phyloP scores from a whole-genome alignment of 2,329 filamentous ascomycete genomes.

The Colletotrichum orbiculare region DNA sequence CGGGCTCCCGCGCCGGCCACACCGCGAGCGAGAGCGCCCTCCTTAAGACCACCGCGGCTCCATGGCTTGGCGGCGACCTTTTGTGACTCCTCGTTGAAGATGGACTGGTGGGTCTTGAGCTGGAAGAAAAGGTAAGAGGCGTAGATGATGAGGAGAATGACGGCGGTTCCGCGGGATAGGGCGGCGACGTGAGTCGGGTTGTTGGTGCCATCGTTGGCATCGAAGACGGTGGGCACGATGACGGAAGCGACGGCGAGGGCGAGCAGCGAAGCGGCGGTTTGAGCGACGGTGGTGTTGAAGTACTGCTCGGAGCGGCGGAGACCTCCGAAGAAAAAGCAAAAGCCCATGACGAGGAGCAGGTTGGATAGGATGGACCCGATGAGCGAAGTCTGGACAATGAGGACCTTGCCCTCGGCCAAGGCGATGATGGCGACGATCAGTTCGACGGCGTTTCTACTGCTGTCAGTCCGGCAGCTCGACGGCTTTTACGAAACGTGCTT shows the following conservation, averaged over 20 bases:
- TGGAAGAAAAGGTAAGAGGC: slow-evolving; percentile 89
- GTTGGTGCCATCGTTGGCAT: slow-evolving; percentile 58
- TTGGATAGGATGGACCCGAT: slow-evolving; percentile 94
- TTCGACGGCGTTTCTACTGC: slow-evolving; percentile 78
- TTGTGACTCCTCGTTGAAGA: slow-evolving; percentile 83
- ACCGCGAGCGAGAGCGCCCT: slow-evolving; percentile 52
- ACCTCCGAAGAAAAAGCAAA: slow-evolving; percentile 92
- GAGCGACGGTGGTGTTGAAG: slow-evolving; percentile 93
- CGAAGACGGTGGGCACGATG: slow-evolving; percentile 91
- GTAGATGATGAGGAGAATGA: slow-evolving; percentile 89
- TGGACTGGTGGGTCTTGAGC: slow-evolving; percentile 82
- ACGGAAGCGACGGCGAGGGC: slow-evolving; percentile 82
- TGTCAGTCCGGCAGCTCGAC: slow-evolving; percentile 18
- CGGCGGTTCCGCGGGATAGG: slow-evolving; percentile 77
- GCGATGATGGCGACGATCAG: slow-evolving; percentile 91
- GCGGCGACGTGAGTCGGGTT: slow-evolving; percentile 62
- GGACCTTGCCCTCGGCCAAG: slow-evolving; percentile 76
- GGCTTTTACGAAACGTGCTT: slow-evolving; percentile 24
- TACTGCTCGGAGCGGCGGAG: slow-evolving; percentile 82
- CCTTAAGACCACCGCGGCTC: slow-evolving; percentile 46
- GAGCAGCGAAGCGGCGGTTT: slow-evolving; percentile 85
- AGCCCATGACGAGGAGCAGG: slow-evolving; percentile 86
- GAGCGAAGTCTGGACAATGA: slow-evolving; percentile 92
- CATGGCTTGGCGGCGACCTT: slow-evolving; percentile 75
- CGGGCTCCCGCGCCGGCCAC: slow-evolving; percentile 53